These are phyloP conservation scores for Fagopyrum homotropicum DNA, from an alignment of 148 eudicot species.

Conservation along the genomic window DNA sequence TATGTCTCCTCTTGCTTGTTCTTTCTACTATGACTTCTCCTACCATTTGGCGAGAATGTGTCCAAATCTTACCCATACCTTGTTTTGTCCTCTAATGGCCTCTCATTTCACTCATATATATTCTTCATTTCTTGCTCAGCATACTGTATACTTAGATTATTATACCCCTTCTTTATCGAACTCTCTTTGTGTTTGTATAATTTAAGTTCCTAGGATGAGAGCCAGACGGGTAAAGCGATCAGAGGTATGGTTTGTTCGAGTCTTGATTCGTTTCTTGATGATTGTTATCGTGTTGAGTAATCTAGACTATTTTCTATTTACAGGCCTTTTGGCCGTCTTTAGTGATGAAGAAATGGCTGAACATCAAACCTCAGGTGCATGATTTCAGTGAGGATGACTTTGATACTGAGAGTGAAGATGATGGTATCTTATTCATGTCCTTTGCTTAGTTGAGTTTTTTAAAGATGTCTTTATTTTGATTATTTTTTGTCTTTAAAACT, in stretches of 20 bases:
- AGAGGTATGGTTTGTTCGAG: slow-evolving; percentile 37
- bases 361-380: slow-evolving; percentile 62
- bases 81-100: slow-evolving; percentile 15
- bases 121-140: not conserved
- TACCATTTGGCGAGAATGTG: slow-evolving; percentile 18
- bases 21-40: slow-evolving; percentile 27
- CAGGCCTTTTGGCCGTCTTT: slow-evolving; percentile 83
- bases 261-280: not conserved
- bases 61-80: slow-evolving; percentile 18
- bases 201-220: not conserved
- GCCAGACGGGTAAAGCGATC: slow-evolving; percentile 44
- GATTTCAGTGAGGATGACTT: slow-evolving; percentile 95
- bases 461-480: not conserved
- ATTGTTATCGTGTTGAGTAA: not conserved
- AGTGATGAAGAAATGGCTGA: slow-evolving; percentile 96
- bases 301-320: slow-evolving; percentile 10
- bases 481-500: not conserved
- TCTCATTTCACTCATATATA: slow-evolving; percentile 17
- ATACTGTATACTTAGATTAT: not conserved
- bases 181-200: not conserved
- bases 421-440: slow-evolving; percentile 33
- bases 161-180: not conserved
- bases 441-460: not conserved
- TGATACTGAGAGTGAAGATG: slow-evolving; percentile 91
- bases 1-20: slow-evolving; percentile 20